Evolutionary conservation across 805 yeast species (phyloP).

Genomic region (Candida silvatica): DNA sequence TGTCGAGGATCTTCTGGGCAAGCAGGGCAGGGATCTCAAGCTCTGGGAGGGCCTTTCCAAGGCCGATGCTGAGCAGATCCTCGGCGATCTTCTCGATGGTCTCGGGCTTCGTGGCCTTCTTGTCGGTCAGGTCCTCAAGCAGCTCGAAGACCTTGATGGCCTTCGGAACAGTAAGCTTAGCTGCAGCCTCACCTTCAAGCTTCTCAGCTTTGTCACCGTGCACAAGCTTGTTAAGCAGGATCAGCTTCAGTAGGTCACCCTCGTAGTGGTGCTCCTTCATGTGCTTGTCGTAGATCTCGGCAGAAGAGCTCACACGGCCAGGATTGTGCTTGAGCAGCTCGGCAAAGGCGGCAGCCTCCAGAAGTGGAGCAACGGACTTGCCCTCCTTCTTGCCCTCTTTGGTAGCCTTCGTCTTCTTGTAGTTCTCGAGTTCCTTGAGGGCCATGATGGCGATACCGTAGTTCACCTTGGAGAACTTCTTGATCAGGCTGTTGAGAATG

Average conservation of each 20-base stretch:
- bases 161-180: constrained; percentile 8
- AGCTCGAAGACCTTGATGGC: constrained; percentile 10
- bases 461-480: constrained; percentile 17
- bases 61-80: constrained; percentile 12
- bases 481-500: constrained; percentile 17
- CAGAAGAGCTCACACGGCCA: constrained; percentile 26
- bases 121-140: constrained; percentile 8
- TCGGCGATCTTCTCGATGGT: constrained; percentile 8
- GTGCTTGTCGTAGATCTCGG: constrained; percentile 19
- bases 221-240: constrained; percentile 14
- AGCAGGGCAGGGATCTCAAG: constrained; percentile 9
- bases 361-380: constrained; percentile 1
- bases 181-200: constrained; percentile 15
- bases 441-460: constrained; percentile 18
- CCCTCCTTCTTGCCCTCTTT: constrained; percentile 4
- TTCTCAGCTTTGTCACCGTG: constrained; percentile 17
- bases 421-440: background rate
- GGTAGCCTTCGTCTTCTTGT: background rate
- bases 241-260: constrained; percentile 7
- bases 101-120: constrained; percentile 6
- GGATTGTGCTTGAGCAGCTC: constrained; percentile 27
- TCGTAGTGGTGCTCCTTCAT: constrained; percentile 4
- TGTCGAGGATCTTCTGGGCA: constrained; percentile 5
- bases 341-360: constrained; percentile 10
- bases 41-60: constrained; percentile 10